Evolutionary conservation across 352 stramenopile species (phyloP).

Genomic region (Globisporangium uncinulatum): DNA sequence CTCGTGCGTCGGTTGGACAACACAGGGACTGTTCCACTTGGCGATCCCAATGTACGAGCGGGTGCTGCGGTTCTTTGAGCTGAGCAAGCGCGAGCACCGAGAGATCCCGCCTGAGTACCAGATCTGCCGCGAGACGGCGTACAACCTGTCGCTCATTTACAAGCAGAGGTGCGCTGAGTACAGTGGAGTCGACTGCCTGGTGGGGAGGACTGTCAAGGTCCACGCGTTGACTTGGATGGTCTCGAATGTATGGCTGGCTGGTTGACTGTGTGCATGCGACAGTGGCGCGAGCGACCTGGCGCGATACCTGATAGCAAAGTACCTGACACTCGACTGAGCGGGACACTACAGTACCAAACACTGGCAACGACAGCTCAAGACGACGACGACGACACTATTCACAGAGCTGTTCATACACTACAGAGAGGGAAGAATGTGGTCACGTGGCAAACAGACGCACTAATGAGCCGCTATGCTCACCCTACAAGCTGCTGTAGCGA

Average conservation of each 20-base stretch:
- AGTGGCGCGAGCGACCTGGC: conserved; percentile 76
- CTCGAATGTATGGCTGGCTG: background rate
- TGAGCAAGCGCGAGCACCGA: conserved; percentile 34
- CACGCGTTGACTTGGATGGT: no score
- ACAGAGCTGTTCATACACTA: background rate
- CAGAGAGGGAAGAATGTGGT: background rate
- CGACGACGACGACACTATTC: no score
- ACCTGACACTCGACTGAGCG: conserved; percentile 64
- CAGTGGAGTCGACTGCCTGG: background rate
- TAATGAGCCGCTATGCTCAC: no score
- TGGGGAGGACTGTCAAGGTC: no score
- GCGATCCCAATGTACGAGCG: conserved; percentile 86
- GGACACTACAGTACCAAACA: background rate
- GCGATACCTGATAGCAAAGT: conserved; percentile 72
- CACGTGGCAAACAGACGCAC: no score
- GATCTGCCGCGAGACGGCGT: conserved; percentile 79
- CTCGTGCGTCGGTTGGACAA: background rate
- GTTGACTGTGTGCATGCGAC: background rate
- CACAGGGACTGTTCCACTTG: conserved; percentile 76
- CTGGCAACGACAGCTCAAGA: background rate
- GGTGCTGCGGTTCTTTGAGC: conserved; percentile 74
- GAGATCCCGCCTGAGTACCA: conserved; percentile 61
- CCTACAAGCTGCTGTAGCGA: conserved; percentile 70
- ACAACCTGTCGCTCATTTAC: conserved; percentile 87
- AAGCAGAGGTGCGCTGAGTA: conserved; percentile 55